phyloP scores from a whole-genome alignment of 495 filamentous ascomycete genomes.

The Copromyces sp. region DNA sequence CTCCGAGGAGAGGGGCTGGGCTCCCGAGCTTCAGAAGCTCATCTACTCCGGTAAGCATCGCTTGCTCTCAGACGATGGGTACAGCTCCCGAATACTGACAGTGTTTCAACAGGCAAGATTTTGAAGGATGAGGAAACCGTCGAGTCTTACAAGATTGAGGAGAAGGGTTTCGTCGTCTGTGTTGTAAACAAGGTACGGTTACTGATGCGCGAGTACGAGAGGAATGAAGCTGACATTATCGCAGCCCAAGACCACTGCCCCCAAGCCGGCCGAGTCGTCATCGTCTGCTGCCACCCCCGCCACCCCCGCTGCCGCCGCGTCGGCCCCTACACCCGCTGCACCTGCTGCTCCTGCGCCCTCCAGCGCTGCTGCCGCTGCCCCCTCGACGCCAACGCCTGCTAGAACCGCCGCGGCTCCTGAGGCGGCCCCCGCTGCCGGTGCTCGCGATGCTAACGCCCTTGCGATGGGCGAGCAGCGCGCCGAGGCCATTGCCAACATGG shows the following conservation, averaged over 20 bases:
- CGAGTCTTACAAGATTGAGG: slow-evolving; percentile 92
- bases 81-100: background rate
- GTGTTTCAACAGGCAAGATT: slow-evolving; percentile 66
- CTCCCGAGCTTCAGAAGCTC: slow-evolving; percentile 76
- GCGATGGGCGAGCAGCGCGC: slow-evolving; percentile 74
- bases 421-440: slow-evolving; percentile 25
- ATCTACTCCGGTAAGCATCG: slow-evolving; percentile 81
- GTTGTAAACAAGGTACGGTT: slow-evolving; percentile 80
- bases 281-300: slow-evolving; percentile 41
- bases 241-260: slow-evolving; percentile 34
- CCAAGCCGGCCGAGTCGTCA: slow-evolving; percentile 54
- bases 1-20: slow-evolving; percentile 80
- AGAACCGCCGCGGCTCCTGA: slow-evolving; percentile 31
- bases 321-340: slow-evolving; percentile 47
- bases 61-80: background rate
- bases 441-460: slow-evolving; percentile 62
- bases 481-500: slow-evolving; percentile 87
- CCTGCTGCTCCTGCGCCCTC: slow-evolving; percentile 47
- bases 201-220: too few relatives aligned
- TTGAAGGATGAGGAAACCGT: slow-evolving; percentile 93
- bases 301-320: slow-evolving; percentile 60
- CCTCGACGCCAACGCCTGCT: slow-evolving; percentile 53
- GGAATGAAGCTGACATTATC: background rate
- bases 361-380: slow-evolving; percentile 51
- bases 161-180: slow-evolving; percentile 98